A percentile compares a stretch with the other conserved stretches of the same genome.
Evolutionary conservation across 306 rosid species (phyloP).

Genomic region (Senna siamea): DNA sequence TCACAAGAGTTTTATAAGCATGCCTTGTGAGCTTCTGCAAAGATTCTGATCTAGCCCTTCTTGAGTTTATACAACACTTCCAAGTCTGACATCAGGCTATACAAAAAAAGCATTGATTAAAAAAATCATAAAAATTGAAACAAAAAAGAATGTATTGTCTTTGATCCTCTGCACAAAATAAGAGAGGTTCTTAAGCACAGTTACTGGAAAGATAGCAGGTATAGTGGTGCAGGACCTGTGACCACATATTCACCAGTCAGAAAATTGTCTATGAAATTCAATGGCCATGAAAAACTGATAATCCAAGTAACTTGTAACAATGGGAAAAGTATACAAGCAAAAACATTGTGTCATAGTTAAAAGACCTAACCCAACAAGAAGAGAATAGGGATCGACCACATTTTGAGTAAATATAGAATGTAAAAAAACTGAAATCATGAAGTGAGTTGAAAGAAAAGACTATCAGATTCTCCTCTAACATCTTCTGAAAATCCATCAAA

Average conservation of each 20-base stretch:
- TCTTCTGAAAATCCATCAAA: slow-evolving; percentile 31
- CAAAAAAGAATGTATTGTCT: slow-evolving; percentile 48
- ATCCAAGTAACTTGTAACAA: slow-evolving; percentile 35
- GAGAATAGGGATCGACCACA: slow-evolving; percentile 18
- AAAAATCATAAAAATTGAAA: no score
- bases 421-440: no score
- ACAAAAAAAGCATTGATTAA: slow-evolving; percentile 35
- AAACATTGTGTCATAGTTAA: slow-evolving; percentile 27
- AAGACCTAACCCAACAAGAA: slow-evolving; percentile 26
- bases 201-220: slow-evolving; percentile 77
- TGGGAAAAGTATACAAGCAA: slow-evolving; percentile 20
- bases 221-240: slow-evolving; percentile 92
- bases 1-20: slow-evolving; percentile 32
- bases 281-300: slow-evolving; percentile 44
- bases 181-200: slow-evolving; percentile 67
- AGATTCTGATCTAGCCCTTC: slow-evolving; percentile 67
- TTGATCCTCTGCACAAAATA: slow-evolving; percentile 57
- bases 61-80: slow-evolving; percentile 50
- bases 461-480: slow-evolving; percentile 20
- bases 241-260: slow-evolving; percentile 85
- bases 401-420: slow-evolving; percentile 18
- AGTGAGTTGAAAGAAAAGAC: not conserved
- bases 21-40: slow-evolving; percentile 54
- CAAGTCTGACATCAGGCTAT: slow-evolving; percentile 59
- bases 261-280: slow-evolving; percentile 56